phyloP scores from a whole-genome alignment of 73 alveolate genomes.

The Paramecium biaurelia region DNA sequence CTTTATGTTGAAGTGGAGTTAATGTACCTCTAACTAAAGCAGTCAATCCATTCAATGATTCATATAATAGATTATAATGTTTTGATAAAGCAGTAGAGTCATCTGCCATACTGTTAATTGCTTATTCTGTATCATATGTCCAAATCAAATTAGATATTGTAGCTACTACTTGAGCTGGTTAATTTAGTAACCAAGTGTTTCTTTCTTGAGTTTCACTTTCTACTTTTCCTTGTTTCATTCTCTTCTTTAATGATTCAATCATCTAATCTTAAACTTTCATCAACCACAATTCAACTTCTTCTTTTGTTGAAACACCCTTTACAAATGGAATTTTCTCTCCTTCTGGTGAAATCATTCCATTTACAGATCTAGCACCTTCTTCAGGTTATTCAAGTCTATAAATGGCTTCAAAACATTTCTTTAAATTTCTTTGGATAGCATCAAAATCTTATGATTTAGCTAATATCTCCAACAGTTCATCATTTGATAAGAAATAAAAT shows the following conservation, averaged over 20 bases:
- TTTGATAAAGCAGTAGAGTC: constrained; percentile 45
- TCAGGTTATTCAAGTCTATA: constrained; percentile 73
- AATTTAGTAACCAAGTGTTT: constrained; percentile 88
- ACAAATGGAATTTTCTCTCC: constrained; percentile 78
- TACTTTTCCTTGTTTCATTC: constrained; percentile 86
- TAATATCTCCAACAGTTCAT: constrained; percentile 95
- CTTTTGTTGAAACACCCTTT: constrained; percentile 80
- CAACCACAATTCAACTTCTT: constrained; percentile 95
- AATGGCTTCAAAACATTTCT: constrained; percentile 89
- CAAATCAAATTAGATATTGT: constrained; percentile 91
- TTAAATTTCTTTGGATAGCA: constrained; percentile 86
- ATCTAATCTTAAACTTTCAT: constrained; percentile 86
- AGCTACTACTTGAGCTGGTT: constrained; percentile 96
- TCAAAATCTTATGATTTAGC: constrained; percentile 93
- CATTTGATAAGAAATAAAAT: constrained; percentile 96
- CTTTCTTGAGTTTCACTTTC: constrained; percentile 82
- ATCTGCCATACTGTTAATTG: constrained; percentile 78
- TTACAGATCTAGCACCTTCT: constrained; percentile 70
- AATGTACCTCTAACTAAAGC: constrained; percentile 87
- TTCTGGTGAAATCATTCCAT: constrained; percentile 80
- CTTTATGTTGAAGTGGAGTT: constrained; percentile 83
- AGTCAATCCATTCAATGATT: constrained; percentile 80
- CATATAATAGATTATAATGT: constrained; percentile 28
- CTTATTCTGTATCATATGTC: constrained; percentile 89
- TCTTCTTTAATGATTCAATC: constrained; percentile 90